Evolutionary conservation across 768 basidiomycete genomes (phyloP).

Genomic region (Leccinum rimulosum): DNA sequence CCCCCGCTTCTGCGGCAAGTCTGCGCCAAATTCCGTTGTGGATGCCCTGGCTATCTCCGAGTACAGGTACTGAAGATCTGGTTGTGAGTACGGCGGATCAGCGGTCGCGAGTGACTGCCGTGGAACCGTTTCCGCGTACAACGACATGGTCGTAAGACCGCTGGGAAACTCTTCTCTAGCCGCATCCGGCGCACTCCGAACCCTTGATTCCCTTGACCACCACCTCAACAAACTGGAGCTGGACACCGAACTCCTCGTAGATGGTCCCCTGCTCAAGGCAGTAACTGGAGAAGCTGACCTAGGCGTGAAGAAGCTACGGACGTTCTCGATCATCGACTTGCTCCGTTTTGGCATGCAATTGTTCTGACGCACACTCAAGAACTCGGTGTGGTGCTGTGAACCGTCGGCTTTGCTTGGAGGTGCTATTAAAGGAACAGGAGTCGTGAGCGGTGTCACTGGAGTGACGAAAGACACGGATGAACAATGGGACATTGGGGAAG

Average conservation of each 20-base stretch:
- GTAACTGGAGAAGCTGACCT: conserved; percentile 42
- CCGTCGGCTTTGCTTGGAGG: conserved; percentile 11
- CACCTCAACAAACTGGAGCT: conserved; percentile 39
- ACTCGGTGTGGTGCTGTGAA: conserved; percentile 28
- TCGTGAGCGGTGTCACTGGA: conserved; percentile 23
- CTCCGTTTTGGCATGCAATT: conserved; percentile 39
- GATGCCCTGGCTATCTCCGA: conserved; percentile 14
- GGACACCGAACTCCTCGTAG: conserved; percentile 27
- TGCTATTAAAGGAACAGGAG: conserved; percentile 13
- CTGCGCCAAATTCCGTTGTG: conserved; percentile 24
- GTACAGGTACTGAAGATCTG: conserved; percentile 28
- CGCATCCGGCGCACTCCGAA: conserved; percentile 51
- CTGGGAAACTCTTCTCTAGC: conserved; percentile 30
- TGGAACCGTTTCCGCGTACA: conserved; percentile 15
- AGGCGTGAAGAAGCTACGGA: conserved; percentile 57
- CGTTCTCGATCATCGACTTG: conserved; percentile 59
- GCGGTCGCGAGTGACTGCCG: conserved; percentile 13
- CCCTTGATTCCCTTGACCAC: conserved; percentile 50
- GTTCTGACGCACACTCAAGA: conserved; percentile 21
- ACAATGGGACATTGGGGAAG: conserved; percentile 41
- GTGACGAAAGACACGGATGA: conserved; percentile 31
- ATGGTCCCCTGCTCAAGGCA: conserved; percentile 28
- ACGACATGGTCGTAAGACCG: conserved; percentile 24
- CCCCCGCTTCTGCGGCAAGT: conserved; percentile 12
- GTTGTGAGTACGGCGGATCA: conserved; percentile 30